phyloP scores from a whole-genome alignment of 2,329 filamentous ascomycete genomes.

The Fusarium mexicanum region DNA sequence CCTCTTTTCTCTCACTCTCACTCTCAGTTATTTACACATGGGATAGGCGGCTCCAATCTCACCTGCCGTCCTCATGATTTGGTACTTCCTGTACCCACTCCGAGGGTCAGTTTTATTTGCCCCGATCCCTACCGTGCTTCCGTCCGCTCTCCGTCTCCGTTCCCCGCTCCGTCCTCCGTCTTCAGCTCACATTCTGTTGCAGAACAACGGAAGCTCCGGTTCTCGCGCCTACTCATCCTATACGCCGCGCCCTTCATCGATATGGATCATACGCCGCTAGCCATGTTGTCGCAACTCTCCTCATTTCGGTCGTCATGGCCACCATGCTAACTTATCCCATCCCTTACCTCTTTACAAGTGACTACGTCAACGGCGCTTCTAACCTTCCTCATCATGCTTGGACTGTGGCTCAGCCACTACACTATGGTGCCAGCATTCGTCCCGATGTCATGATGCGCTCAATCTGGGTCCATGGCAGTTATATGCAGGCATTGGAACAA shows the following conservation, averaged over 20 bases:
- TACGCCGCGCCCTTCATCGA: conserved; percentile 71
- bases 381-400: conserved; percentile 82
- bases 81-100: conserved; percentile 80
- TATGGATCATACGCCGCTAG: conserved; percentile 77
- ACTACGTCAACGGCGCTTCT: conserved; percentile 75
- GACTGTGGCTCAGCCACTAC: conserved; percentile 76
- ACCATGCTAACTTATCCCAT: conserved; percentile 78
- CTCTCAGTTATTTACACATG: conserved; percentile 32
- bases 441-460: conserved; percentile 85
- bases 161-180: conserved; percentile 12
- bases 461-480: conserved; percentile 82
- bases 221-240: conserved; percentile 70
- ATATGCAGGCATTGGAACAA: conserved; percentile 78
- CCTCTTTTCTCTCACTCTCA: conserved; percentile 7
- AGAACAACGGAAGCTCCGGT: conserved; percentile 80
- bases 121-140: conserved; percentile 16
- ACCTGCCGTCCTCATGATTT: conserved; percentile 66
- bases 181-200: conserved; percentile 33
- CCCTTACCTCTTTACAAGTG: conserved; percentile 77
- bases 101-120: conserved; percentile 69
- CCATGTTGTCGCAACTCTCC: conserved; percentile 78
- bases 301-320: conserved; percentile 77
- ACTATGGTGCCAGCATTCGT: conserved; percentile 58
- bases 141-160: conserved; percentile 19
- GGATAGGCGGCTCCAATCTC: conserved; percentile 26